phyloP scores from a whole-genome alignment of 495 filamentous ascomycete genomes.

The Bathelium albidoporum region DNA sequence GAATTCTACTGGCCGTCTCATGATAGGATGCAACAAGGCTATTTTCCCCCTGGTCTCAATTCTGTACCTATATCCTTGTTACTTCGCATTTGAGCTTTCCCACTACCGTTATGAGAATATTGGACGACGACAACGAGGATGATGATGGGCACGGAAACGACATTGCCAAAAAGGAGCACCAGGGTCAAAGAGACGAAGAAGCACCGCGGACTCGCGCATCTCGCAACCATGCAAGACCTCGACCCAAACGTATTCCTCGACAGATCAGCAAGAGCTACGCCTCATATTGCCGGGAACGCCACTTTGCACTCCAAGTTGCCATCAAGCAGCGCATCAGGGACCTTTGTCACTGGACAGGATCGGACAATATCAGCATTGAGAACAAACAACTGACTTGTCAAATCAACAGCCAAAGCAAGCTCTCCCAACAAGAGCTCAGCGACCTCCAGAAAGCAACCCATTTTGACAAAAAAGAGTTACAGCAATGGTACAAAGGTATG shows the following conservation, averaged over 20 bases:
- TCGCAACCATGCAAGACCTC: slow-evolving; percentile 15
- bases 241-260: slow-evolving; percentile 16
- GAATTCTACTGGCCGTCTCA: too few relatives aligned
- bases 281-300: neutral
- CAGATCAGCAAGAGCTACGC: slow-evolving; percentile 10
- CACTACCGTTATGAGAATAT: too few relatives aligned
- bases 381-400: slow-evolving; percentile 15
- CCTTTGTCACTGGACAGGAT: neutral
- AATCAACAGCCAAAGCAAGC: slow-evolving; percentile 48
- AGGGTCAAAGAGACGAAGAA: neutral
- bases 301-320: neutral
- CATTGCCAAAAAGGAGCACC: neutral
- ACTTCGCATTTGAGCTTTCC: too few relatives aligned
- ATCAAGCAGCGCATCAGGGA: slow-evolving; percentile 1
- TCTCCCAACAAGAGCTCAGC: slow-evolving; percentile 84
- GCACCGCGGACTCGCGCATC: neutral
- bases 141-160: too few relatives aligned
- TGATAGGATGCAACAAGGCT: too few relatives aligned
- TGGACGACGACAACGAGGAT: too few relatives aligned
- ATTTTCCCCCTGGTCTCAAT: too few relatives aligned
- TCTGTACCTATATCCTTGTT: too few relatives aligned
- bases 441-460: slow-evolving; percentile 94
- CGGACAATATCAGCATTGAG: slow-evolving; percentile 2
- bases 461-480: slow-evolving; percentile 99
- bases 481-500: slow-evolving; percentile 99